phyloP scores from a whole-genome alignment of 2,329 filamentous ascomycete species.

The Penicillium nordicum region DNA sequence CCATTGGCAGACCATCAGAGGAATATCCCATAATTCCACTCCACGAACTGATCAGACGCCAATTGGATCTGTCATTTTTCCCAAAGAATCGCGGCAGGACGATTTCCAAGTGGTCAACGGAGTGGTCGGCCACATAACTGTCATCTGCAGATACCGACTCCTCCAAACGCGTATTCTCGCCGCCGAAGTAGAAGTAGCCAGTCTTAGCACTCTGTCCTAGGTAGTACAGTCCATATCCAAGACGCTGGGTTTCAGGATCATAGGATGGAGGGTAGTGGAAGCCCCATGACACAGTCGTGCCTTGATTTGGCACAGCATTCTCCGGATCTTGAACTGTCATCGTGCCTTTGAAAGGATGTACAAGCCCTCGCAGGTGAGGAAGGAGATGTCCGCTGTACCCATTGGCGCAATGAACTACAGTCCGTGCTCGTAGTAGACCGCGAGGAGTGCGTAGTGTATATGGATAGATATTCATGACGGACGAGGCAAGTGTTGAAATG shows the following conservation, averaged over 20 bases:
- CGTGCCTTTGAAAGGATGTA: conserved; percentile 41
- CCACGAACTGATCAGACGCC: conserved; percentile 28
- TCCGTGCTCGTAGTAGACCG: conserved; percentile 33
- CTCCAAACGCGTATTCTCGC: conserved; percentile 21
- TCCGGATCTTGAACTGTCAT: conserved; percentile 44
- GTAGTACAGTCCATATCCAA: conserved; percentile 25
- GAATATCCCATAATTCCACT: conserved; percentile 51
- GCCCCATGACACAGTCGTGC: conserved; percentile 27
- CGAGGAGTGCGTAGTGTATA: conserved; percentile 36
- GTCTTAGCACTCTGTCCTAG: conserved; percentile 26
- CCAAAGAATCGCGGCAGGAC: conserved; percentile 24
- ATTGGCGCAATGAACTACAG: conserved; percentile 46
- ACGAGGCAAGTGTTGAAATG: conserved; percentile 1
- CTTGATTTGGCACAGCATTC: conserved; percentile 18
- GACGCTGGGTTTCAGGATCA: conserved; percentile 15
- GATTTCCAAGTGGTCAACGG: conserved; percentile 18
- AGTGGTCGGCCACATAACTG: conserved; percentile 14
- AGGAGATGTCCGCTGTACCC: conserved; percentile 43
- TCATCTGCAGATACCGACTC: conserved; percentile 25
- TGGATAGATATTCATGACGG: conserved; percentile 14
- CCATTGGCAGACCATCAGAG: conserved; percentile 49
- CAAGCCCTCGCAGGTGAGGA: conserved; percentile 35
- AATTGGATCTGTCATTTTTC: conserved; percentile 1
- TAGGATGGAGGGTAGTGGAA: conserved; percentile 28
- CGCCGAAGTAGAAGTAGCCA: conserved; percentile 29